These are phyloP conservation scores for Phytomonas sp. DNA, from an alignment of 208 protist genomes.

Conservation along the genomic window DNA sequence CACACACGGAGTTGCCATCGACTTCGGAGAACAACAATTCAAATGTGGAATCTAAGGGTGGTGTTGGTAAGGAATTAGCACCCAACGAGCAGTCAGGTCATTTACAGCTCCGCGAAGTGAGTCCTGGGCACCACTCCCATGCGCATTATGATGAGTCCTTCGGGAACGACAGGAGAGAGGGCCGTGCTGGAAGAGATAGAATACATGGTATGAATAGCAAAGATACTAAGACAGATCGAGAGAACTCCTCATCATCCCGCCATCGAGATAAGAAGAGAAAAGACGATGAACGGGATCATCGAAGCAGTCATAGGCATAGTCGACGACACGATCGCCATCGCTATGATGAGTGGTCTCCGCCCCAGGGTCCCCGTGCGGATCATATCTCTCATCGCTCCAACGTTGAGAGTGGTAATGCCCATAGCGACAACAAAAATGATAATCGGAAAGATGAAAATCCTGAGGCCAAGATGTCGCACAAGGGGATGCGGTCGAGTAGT, in stretches of 20 bases:
- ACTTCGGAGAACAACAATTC: too few relatives aligned
- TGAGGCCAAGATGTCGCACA: background rate
- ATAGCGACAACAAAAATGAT: constrained; percentile 3
- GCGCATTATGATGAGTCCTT: background rate
- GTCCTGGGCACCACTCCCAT: too few relatives aligned
- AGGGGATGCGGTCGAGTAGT: background rate
- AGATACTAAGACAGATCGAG: background rate
- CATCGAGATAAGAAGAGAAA: background rate
- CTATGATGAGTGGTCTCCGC: background rate
- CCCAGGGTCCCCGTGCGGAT: background rate
- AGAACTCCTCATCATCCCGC: background rate
- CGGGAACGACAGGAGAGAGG: background rate
- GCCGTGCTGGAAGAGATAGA: background rate
- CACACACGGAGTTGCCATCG: background rate
- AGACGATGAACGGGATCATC: background rate
- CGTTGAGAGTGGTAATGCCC: background rate
- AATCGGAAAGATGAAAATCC: background rate
- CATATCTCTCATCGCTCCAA: background rate
- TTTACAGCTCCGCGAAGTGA: too few relatives aligned
- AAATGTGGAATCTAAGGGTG: too few relatives aligned
- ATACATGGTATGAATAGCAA: background rate
- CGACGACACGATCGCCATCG: constrained; percentile 4
- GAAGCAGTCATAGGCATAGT: background rate
- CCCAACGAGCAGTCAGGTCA: too few relatives aligned
- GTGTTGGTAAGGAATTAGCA: too few relatives aligned